These are phyloP conservation scores for Plasmodium coatneyi DNA, from an alignment of 169 alveolate genomes.

Conservation along the genomic window DNA sequence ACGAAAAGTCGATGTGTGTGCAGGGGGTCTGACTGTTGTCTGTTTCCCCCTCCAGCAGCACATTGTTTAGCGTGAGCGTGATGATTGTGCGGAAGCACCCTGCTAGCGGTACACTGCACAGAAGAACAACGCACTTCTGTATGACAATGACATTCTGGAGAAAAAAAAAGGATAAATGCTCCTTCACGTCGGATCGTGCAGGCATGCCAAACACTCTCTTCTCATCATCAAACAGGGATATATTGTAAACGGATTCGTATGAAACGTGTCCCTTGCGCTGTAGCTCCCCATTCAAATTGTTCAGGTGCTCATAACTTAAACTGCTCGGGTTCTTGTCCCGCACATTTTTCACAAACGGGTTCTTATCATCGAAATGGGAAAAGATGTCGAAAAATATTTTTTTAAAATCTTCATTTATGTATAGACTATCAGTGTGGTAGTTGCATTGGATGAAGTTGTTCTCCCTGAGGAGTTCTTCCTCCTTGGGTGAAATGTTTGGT, in stretches of 20 bases:
- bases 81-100: slow-evolving; percentile 15
- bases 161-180: slow-evolving; percentile 15
- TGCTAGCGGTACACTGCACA: slow-evolving; percentile 4
- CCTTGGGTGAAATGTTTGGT: background rate
- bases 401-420: slow-evolving; percentile 29
- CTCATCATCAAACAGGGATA: slow-evolving; percentile 9
- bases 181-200: slow-evolving; percentile 29
- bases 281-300: background rate
- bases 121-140: background rate
- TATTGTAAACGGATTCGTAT: background rate
- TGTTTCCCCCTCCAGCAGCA: background rate
- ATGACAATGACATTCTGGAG: slow-evolving; percentile 8
- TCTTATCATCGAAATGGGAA: slow-evolving; percentile 9
- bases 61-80: background rate
- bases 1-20: slow-evolving; percentile 38
- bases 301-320: slow-evolving; percentile 3
- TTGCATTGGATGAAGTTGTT: background rate
- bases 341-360: slow-evolving; percentile 10
- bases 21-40: background rate
- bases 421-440: slow-evolving; percentile 13
- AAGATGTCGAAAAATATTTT: slow-evolving; percentile 2
- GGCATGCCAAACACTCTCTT: slow-evolving; percentile 21
- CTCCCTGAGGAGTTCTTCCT: slow-evolving; percentile 1
- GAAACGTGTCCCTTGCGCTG: background rate
- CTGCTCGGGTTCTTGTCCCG: background rate